Conservation (phyloP, 75 land plant genomes). For the Chamaecyparis obtusa region DNA sequence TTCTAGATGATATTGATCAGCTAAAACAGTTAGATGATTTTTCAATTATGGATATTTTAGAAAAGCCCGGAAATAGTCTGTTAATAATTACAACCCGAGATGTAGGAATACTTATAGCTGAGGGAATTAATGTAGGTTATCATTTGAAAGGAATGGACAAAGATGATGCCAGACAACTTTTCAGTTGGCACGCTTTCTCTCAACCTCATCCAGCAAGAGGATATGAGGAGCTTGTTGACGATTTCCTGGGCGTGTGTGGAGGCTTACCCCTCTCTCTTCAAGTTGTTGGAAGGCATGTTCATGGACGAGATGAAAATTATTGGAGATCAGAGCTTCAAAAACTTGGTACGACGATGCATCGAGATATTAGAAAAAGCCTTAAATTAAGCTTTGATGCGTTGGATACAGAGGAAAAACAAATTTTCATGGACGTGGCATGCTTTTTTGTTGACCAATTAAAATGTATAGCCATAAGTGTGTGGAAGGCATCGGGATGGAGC, state of each 20-base stretch:
- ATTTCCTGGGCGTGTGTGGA: background rate
- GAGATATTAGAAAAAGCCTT: background rate
- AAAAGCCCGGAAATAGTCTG: too few relatives aligned
- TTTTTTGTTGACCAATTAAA: background rate
- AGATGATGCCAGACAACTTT: background rate
- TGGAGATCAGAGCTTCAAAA: background rate
- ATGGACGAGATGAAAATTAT: background rate
- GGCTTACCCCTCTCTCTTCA: background rate
- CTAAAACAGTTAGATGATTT: too few relatives aligned
- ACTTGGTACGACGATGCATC: background rate
- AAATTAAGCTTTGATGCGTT: background rate
- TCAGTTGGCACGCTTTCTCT: background rate
- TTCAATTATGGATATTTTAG: too few relatives aligned
- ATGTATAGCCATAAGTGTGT: background rate
- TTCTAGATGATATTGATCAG: too few relatives aligned
- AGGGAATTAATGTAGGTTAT: too few relatives aligned
- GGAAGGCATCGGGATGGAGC: background rate
- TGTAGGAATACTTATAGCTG: too few relatives aligned
- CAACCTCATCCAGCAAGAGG: background rate
- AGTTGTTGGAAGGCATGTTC: background rate
- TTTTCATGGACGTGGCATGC: background rate
- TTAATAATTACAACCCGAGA: too few relatives aligned
- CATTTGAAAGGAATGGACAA: too few relatives aligned
- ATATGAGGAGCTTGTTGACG: background rate
- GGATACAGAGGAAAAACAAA: background rate